Conservation (phyloP, 2,329 filamentous ascomycete species). For the Paecilomyces variotii region DNA sequence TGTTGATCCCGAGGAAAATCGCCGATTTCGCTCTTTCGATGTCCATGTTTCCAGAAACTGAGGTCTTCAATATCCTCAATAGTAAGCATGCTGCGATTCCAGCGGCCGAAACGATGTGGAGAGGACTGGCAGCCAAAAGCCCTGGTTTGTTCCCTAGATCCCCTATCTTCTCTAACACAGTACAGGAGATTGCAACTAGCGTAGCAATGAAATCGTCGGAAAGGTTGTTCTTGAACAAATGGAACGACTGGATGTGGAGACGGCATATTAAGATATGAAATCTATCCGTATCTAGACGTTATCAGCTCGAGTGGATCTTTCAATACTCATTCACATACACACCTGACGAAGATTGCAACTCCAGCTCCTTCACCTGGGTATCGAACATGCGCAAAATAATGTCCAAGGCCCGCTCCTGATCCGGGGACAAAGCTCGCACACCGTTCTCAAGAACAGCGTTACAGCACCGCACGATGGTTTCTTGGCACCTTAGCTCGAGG, state of each 20-base stretch:
- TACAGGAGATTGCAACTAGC: slow-evolving; percentile 21
- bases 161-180: slow-evolving; percentile 22
- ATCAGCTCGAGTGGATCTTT: slow-evolving; percentile 1
- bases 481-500: slow-evolving; percentile 31
- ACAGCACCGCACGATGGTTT: slow-evolving; percentile 28
- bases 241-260: slow-evolving; percentile 26
- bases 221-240: slow-evolving; percentile 27
- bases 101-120: slow-evolving; percentile 21
- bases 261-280: slow-evolving; percentile 23
- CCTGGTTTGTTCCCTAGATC: slow-evolving; percentile 12
- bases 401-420: slow-evolving; percentile 32
- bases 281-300: slow-evolving; percentile 19
- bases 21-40: slow-evolving; percentile 23
- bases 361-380: slow-evolving; percentile 27
- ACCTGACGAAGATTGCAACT: slow-evolving; percentile 25
- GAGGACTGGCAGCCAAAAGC: slow-evolving; percentile 16
- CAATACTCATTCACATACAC: slow-evolving; percentile 8
- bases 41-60: slow-evolving; percentile 22
- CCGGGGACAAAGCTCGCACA: slow-evolving; percentile 26
- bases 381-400: slow-evolving; percentile 30
- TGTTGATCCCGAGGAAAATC: slow-evolving; percentile 30
- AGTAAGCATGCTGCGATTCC: slow-evolving; percentile 24
- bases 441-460: slow-evolving; percentile 30
- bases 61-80: slow-evolving; percentile 32
- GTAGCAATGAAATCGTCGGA: slow-evolving; percentile 17